Percentiles rank a stretch among this genome's conserved stretches.
phyloP scores from a whole-genome alignment of 352 stramenopile genomes.

The Phytophthora macrochlamydospora region DNA sequence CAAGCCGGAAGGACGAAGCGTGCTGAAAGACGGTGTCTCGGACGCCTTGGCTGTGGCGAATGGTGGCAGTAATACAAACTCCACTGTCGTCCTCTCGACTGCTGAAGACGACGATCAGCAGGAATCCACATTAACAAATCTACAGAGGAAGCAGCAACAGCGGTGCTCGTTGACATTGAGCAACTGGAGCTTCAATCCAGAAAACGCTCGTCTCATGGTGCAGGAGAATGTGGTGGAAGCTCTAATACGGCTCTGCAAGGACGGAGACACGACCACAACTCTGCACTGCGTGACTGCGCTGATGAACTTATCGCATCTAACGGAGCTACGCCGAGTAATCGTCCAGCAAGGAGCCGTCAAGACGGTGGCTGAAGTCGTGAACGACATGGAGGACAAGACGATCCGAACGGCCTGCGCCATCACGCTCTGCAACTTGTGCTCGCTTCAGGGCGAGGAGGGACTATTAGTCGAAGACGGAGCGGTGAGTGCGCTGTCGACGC shows the following conservation, averaged over 20 bases:
- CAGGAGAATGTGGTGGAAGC: slow-evolving; percentile 89
- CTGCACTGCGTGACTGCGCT: slow-evolving; percentile 85
- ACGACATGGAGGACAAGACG: slow-evolving; percentile 62
- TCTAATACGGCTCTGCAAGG: slow-evolving; percentile 69
- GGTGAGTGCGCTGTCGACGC: slow-evolving; percentile 74
- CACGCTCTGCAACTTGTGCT: slow-evolving; percentile 88
- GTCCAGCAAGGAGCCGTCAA: slow-evolving; percentile 77
- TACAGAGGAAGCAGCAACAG: slow-evolving; percentile 50
- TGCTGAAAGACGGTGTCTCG: slow-evolving; percentile 61
- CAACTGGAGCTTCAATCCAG: slow-evolving; percentile 88
- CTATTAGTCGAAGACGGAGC: slow-evolving; percentile 83
- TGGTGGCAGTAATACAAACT: neutral
- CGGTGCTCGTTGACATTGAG: slow-evolving; percentile 85
- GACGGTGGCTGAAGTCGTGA: slow-evolving; percentile 76
- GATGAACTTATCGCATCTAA: slow-evolving; percentile 83
- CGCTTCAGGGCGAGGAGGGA: slow-evolving; percentile 75
- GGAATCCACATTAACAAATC: slow-evolving; percentile 16
- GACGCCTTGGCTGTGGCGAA: slow-evolving; percentile 38
- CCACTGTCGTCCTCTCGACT: slow-evolving; percentile 6
- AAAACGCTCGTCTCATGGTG: slow-evolving; percentile 87
- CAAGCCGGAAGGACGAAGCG: slow-evolving; percentile 19
- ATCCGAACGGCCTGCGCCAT: slow-evolving; percentile 84
- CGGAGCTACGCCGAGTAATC: slow-evolving; percentile 61
- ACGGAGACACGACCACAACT: slow-evolving; percentile 64
- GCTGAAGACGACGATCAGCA: slow-evolving; percentile 12